Conservation (phyloP, 1,284 basidiomycete genomes). For the Melanopsichium pennsylvanicum region DNA sequence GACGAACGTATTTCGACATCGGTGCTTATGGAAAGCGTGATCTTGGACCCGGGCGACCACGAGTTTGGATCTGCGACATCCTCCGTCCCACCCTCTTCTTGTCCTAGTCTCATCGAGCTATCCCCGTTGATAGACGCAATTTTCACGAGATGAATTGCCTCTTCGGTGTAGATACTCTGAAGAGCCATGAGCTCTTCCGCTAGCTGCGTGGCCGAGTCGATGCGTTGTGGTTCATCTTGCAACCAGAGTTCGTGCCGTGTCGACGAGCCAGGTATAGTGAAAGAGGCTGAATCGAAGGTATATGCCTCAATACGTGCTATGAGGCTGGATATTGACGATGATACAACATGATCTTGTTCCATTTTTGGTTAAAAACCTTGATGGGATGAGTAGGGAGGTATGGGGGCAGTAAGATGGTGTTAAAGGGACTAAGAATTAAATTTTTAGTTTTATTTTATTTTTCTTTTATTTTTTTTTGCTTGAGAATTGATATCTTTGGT, state of each 20-base stretch:
- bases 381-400: background rate
- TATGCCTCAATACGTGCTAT: slow-evolving; percentile 38
- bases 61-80: slow-evolving; percentile 17
- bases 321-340: slow-evolving; percentile 7
- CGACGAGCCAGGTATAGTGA: slow-evolving; percentile 11
- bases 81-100: slow-evolving; percentile 4
- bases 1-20: too few relatives aligned
- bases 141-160: slow-evolving; percentile 40
- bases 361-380: background rate
- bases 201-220: slow-evolving; percentile 36
- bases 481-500: slow-evolving; percentile 4
- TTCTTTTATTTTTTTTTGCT: background rate
- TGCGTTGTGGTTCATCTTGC: slow-evolving; percentile 12
- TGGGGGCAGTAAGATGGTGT: background rate
- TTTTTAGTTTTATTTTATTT: too few relatives aligned
- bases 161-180: slow-evolving; percentile 60
- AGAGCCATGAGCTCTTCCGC: slow-evolving; percentile 59
- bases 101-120: background rate
- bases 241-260: slow-evolving; percentile 28
- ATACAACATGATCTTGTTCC: slow-evolving; percentile 11
- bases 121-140: background rate
- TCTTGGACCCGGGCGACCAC: slow-evolving; percentile 35
- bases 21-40: slow-evolving; percentile 42
- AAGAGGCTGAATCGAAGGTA: slow-evolving; percentile 9
- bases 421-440: background rate